These are phyloP conservation scores for Sarocladium strictum DNA, from an alignment of 2,329 filamentous ascomycete species.

Conservation along the genomic window DNA sequence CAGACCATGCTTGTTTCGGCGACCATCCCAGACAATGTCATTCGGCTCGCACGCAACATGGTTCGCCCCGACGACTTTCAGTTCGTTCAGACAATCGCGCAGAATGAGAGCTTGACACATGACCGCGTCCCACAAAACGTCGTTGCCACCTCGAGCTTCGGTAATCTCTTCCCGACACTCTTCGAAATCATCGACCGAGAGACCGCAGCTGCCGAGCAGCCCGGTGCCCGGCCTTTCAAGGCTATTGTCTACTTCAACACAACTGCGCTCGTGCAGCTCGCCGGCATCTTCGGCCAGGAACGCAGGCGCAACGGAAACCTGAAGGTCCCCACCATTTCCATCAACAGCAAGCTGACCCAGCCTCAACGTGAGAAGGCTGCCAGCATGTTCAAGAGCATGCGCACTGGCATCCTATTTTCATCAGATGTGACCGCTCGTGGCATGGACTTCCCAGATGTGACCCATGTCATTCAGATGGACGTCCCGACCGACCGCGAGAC, in stretches of 20 bases:
- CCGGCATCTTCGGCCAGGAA: slow-evolving; percentile 45
- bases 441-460: slow-evolving; percentile 77
- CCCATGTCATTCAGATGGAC: slow-evolving; percentile 72
- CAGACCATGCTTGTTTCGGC: slow-evolving; percentile 96
- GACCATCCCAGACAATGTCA: slow-evolving; percentile 80
- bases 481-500: slow-evolving; percentile 58
- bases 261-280: slow-evolving; percentile 65
- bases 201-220: slow-evolving; percentile 33
- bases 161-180: slow-evolving; percentile 71
- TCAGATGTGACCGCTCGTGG: slow-evolving; percentile 77
- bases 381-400: slow-evolving; percentile 62
- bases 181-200: slow-evolving; percentile 68
- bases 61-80: slow-evolving; percentile 77
- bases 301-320: slow-evolving; percentile 32
- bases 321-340: slow-evolving; percentile 40
- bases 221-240: slow-evolving; percentile 66
- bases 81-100: slow-evolving; percentile 81
- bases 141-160: slow-evolving; percentile 59
- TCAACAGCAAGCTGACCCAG: slow-evolving; percentile 78
- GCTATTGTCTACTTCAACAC: slow-evolving; percentile 90
- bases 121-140: slow-evolving; percentile 75
- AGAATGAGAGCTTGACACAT: slow-evolving; percentile 81
- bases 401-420: slow-evolving; percentile 63
- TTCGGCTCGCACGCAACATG: slow-evolving; percentile 69
- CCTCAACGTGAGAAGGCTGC: slow-evolving; percentile 61